These are phyloP conservation scores for Elymus sibiricus DNA, from an alignment of 176 grass and related monocot genomes.

Conservation along the genomic window DNA sequence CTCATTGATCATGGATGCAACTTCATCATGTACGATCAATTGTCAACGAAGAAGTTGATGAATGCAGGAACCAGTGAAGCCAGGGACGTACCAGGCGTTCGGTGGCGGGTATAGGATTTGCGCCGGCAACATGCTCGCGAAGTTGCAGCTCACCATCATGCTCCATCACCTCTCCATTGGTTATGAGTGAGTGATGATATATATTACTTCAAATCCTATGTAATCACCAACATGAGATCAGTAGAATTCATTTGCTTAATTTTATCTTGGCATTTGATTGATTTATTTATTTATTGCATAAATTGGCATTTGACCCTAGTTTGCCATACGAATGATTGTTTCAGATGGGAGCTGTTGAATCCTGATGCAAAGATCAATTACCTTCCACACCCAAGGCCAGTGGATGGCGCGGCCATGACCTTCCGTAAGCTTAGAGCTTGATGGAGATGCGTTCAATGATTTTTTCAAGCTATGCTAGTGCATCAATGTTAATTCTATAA, in stretches of 20 bases:
- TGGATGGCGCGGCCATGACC: not conserved
- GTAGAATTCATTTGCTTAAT: not conserved
- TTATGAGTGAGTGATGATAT: conserved; percentile 18
- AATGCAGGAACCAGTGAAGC: conserved; percentile 5
- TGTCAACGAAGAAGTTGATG: not conserved
- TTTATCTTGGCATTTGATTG: not conserved
- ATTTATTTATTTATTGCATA: not conserved
- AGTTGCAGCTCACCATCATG: conserved; percentile 19
- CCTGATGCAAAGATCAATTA: conserved; percentile 3
- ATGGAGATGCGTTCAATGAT: not conserved
- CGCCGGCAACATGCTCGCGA: conserved; percentile 27
- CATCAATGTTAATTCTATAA: not conserved
- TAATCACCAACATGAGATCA: not conserved
- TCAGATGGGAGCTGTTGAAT: conserved; percentile 31
- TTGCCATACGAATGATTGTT: not conserved
- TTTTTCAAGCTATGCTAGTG: not conserved
- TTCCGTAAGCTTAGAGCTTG: not conserved
- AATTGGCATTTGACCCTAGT: not conserved
- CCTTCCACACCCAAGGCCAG: conserved; percentile 1
- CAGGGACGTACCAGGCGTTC: conserved; percentile 21
- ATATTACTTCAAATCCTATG: not conserved
- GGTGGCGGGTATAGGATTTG: conserved; percentile 17
- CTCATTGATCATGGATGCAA: not conserved
- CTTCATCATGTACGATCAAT: not conserved
- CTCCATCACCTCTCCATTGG: conserved; percentile 21